phyloP scores from a whole-genome alignment of 1,139 yeast genomes.

The Hyphopichia buzzinii region DNA sequence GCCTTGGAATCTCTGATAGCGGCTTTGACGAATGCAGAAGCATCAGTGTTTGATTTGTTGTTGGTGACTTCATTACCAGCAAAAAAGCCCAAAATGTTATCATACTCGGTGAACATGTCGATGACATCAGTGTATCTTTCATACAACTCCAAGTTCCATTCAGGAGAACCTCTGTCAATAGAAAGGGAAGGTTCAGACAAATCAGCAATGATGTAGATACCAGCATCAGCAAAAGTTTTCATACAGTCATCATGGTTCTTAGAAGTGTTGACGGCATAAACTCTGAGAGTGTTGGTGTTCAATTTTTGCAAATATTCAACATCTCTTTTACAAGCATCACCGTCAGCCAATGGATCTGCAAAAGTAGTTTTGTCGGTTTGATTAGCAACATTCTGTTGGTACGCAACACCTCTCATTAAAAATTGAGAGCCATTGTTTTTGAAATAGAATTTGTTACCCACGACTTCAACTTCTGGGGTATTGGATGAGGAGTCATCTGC shows the following conservation, averaged over 20 bases:
- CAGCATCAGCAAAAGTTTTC: conserved; percentile 65
- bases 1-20: conserved; percentile 82
- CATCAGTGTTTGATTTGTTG: conserved; percentile 64
- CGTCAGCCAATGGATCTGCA: conserved; percentile 72
- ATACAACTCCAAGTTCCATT: conserved; percentile 63
- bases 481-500: conserved; percentile 43
- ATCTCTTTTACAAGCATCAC: conserved; percentile 75
- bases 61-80: conserved; percentile 93
- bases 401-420: conserved; percentile 46
- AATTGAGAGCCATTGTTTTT: conserved; percentile 47
- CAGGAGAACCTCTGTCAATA: conserved; percentile 58
- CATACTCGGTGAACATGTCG: conserved; percentile 67
- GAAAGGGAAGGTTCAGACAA: conserved; percentile 65
- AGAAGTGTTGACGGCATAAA: conserved; percentile 67
- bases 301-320: conserved; percentile 63
- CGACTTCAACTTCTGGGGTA: conserved; percentile 34
- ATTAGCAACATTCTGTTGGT: conserved; percentile 42
- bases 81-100: conserved; percentile 81
- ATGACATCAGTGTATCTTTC: conserved; percentile 72
- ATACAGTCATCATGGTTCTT: conserved; percentile 68
- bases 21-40: conserved; percentile 88
- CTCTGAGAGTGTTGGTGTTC: conserved; percentile 67
- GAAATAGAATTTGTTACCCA: conserved; percentile 46
- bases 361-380: conserved; percentile 50
- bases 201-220: conserved; percentile 77